A percentile compares a stretch with the other conserved stretches of the same genome.
phyloP scores from a whole-genome alignment of 306 rosid species.

The Cyamopsis tetragonoloba region DNA sequence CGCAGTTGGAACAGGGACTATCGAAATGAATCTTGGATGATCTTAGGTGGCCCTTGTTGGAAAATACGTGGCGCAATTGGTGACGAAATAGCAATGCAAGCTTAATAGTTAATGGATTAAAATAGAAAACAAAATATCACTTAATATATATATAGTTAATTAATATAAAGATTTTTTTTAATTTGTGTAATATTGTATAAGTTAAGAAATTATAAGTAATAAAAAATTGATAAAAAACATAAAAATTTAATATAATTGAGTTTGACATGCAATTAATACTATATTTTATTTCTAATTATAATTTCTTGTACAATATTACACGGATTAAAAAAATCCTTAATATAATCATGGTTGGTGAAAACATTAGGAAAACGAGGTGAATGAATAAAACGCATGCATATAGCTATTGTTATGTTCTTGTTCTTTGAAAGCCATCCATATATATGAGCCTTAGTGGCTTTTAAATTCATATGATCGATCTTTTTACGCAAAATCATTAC shows the following conservation, averaged over 20 bases:
- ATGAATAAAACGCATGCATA: not conserved
- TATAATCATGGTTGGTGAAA: not conserved
- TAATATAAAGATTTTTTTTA: too few species aligned
- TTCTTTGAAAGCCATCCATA: not conserved
- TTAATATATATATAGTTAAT: too few species aligned
- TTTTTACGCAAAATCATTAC: constrained; percentile 12
- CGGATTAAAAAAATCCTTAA: too few species aligned
- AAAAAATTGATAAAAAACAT: too few species aligned
- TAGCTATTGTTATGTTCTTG: not conserved
- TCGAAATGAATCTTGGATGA: not conserved
- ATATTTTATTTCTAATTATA: too few species aligned
- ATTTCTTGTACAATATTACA: too few species aligned
- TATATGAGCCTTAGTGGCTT: not conserved
- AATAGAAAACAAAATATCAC: too few species aligned
- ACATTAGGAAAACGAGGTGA: not conserved
- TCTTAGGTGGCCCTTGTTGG: not conserved
- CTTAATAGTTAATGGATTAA: not conserved
- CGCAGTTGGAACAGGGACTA: not conserved
- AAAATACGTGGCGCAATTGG: not conserved
- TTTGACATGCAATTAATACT: too few species aligned
- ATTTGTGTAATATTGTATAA: too few species aligned
- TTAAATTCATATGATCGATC: not conserved
- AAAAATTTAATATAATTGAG: too few species aligned
- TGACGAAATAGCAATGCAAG: not conserved
- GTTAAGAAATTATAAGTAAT: too few species aligned